Evolutionary conservation across 192 early-diverging fungal species (phyloP), one percentile per base, ranked within the genome.

Genomic region (Rhizophagus clarus): DNA sequence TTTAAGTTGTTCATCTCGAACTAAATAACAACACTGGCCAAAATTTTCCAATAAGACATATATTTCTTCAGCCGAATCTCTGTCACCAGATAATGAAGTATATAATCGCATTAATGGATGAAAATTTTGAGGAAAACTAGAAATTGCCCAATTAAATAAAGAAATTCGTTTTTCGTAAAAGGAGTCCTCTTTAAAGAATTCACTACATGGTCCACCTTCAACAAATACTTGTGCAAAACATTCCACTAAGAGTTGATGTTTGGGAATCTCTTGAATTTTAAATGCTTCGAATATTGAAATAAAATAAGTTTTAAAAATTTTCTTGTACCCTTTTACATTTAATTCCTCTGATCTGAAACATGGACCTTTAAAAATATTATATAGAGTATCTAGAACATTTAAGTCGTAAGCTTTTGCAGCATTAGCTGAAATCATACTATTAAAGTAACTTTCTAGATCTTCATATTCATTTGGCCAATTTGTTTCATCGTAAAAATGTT

Each of bases 41-140:
- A 85, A 69, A n/a, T 47, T 47, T 17, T 77, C 78, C 61, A 85
- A 82, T 37, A 76, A 85, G 17, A 76, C 31, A 24, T 74, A 79
- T n/a, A 79, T 67, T 31, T 76, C 72, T 9, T 75, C 72, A 1
- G 84, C 84, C n/a, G 84, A 85, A n/a, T 26, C 12, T 14, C 68
- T 61, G 47, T 81, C 80, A 0, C 82, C 70, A 0, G 84, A 76
- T 6, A 85, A 69, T 12, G 84, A 78, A n/a, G 56, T 76, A 26
- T 83, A 34, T 4, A 85, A 62, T 47, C 81, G 29, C 40, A 83
- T 29, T 10, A 85, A 26, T 24, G 84, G 81, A 31, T 80, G 78
- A 31, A 83, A 79, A 11, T 82, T 68, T 20, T 81, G 40, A 10
- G 84, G 84, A 73, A 85, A 85, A 2, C 81, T 81, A 31, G 82